Percentiles rank a stretch among this genome's conserved stretches.
These are phyloP conservation scores for Rhodotorula sp. DNA, from an alignment of 1,284 basidiomycete species.

Conservation along the genomic window DNA sequence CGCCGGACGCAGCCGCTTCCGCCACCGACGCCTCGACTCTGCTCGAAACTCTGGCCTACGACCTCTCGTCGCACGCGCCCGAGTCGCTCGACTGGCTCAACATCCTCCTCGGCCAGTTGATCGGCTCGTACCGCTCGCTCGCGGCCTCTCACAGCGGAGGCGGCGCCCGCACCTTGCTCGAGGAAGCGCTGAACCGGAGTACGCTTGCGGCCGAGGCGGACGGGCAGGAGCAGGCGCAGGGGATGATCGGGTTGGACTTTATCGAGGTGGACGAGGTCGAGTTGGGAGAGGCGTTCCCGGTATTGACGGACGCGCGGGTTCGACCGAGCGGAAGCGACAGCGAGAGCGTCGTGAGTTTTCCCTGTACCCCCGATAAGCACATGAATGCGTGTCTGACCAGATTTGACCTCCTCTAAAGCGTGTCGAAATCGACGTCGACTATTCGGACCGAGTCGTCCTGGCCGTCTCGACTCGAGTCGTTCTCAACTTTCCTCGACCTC, in stretches of 20 bases:
- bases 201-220: conserved; percentile 11
- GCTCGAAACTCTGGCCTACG: conserved; percentile 55
- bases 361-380: background rate
- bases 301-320: conserved; percentile 53
- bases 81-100: conserved; percentile 60
- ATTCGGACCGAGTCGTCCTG: conserved; percentile 56
- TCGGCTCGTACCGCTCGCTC: conserved; percentile 48
- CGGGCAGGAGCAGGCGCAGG: conserved; percentile 27
- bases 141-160: conserved; percentile 31
- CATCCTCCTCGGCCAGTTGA: conserved; percentile 57
- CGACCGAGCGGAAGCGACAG: conserved; percentile 57
- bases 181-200: conserved; percentile 40
- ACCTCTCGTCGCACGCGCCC: conserved; percentile 55
- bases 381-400: background rate
- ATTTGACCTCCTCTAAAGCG: conserved; percentile 45
- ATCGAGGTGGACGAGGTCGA: conserved; percentile 57
- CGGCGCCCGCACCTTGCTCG: conserved; percentile 41
- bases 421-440: conserved; percentile 60
- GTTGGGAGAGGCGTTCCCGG: conserved; percentile 56
- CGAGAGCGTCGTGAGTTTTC: conserved; percentile 51
- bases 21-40: conserved; percentile 48
- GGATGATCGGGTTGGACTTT: conserved; percentile 38
- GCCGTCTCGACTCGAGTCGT: conserved; percentile 58
- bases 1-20: conserved; percentile 48
- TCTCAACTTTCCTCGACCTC: conserved; percentile 58